Evolutionary conservation across 1,139 yeast species (phyloP), one percentile per base, ranked within the genome.

Genomic region (Candida tunisiensis): DNA sequence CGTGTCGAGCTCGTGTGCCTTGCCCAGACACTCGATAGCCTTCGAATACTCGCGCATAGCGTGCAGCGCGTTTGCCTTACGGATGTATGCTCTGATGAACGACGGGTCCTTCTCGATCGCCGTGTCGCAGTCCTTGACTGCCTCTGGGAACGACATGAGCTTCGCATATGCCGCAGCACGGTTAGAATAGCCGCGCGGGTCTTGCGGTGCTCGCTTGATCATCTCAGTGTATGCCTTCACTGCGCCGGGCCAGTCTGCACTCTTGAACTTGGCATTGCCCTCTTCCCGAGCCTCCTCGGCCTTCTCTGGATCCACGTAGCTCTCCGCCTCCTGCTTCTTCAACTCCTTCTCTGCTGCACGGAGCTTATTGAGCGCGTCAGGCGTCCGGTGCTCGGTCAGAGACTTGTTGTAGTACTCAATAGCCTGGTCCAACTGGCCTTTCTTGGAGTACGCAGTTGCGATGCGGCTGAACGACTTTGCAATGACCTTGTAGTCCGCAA

Each of bases 81-180:
- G 75, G 40, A 91, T 79, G 53, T 85, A 91, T 4, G 98, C 98
- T 60, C 93, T 78, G 47, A 88, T 66, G 52, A 88, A 91, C 15
- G 58, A 54, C 28, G 94, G 93, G 54, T 91, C 98, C 44, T 73
- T 69, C 47, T 68, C 71, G 43, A 91, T 80, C 25, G 98, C 99
- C 36, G 57, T 53, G 49, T 88, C 80, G 61, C 96, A 83, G 56
- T 91, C 99, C 45, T 67, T 67, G 35, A 91, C 74, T 9, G 93
- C 96, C 44, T 85, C 98, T 21, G 95, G 95, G 78, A 85, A 88
- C 12, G 95, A 80, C 77, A 88, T 72, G 40, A 91, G 68, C 55
- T 91, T 91, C 29, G 93, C 73, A 49, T 78, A 69, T 1, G 93
- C 94, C 23, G 98, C 98, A 30, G 99, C 98, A 57, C 98, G 78